Conservation (phyloP, 176 grass and related monocot genomes). For the Eragrostis curvula region DNA sequence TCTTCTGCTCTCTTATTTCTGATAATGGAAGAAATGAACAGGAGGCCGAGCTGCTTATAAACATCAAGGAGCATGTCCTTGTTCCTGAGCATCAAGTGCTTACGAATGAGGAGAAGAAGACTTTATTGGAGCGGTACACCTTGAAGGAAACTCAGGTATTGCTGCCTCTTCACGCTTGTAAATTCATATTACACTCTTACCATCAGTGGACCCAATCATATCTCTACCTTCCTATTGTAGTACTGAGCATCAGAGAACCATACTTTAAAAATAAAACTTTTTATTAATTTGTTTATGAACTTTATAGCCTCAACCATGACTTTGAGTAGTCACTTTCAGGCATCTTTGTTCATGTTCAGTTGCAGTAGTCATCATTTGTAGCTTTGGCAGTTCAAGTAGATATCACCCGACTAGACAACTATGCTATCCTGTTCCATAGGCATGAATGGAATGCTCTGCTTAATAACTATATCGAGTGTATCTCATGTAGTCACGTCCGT, state of each 20-base stretch:
- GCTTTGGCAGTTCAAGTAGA: not conserved
- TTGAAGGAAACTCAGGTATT: constrained; percentile 96
- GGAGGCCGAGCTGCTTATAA: constrained; percentile 88
- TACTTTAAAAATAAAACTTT: not conserved
- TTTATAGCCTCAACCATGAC: constrained; percentile 21
- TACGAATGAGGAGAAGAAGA: constrained; percentile 85
- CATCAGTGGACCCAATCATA: not conserved
- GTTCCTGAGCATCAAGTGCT: constrained; percentile 89
- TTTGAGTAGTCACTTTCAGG: not conserved
- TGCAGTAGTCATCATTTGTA: not conserved
- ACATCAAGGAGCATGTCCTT: constrained; percentile 93
- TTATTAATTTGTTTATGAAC: not conserved
- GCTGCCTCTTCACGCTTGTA: not conserved
- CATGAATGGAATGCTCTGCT: too few relatives aligned
- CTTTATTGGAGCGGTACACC: constrained; percentile 82
- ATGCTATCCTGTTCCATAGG: too few relatives aligned
- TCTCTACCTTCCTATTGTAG: not conserved
- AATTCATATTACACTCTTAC: not conserved
- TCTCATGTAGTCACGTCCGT: not conserved
- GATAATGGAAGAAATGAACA: constrained; percentile 46
- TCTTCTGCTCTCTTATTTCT: not conserved
- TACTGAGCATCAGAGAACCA: not conserved
- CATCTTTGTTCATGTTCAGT: constrained; percentile 14
- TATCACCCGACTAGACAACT: not conserved
- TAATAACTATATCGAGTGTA: not conserved